A percentile compares a stretch with the other conserved stretches of the same genome.
phyloP scores from a whole-genome alignment of 208 protist genomes.

The Wallacemonas collosoma region DNA sequence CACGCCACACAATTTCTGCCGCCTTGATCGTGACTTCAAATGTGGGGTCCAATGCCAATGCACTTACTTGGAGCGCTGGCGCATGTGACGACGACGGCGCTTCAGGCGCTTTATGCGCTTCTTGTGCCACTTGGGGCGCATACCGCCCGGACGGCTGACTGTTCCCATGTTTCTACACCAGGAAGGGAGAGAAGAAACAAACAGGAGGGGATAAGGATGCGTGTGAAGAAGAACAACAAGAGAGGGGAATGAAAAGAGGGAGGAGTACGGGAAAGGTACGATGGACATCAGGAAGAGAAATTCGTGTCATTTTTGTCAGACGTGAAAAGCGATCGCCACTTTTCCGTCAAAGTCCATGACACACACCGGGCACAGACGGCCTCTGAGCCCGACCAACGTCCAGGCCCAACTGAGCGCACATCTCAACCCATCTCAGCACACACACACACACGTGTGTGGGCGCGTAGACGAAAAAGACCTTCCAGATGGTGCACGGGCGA shows the following conservation, averaged over 20 bases:
- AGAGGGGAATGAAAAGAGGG: slow-evolving; percentile 10
- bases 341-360: too few species aligned
- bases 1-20: too few species aligned
- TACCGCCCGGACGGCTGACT: slow-evolving; percentile 82
- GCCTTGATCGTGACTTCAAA: background rate
- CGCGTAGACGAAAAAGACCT: too few species aligned
- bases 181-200: slow-evolving; percentile 11
- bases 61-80: slow-evolving; percentile 89
- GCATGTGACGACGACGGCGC: slow-evolving; percentile 80
- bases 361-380: too few species aligned
- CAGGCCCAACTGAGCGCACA: too few species aligned
- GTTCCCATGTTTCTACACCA: slow-evolving; percentile 62
- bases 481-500: too few species aligned
- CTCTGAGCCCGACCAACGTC: too few species aligned
- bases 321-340: too few species aligned
- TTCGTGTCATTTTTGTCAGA: too few species aligned
- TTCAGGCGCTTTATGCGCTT: slow-evolving; percentile 94
- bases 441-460: too few species aligned
- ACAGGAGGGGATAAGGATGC: background rate
- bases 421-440: too few species aligned
- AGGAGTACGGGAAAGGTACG: background rate
- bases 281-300: too few species aligned
- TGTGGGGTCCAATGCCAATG: background rate
- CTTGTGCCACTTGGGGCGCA: slow-evolving; percentile 93
- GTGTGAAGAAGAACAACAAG: background rate